phyloP scores from a whole-genome alignment of 768 basidiomycete genomes.

The Rhodosporidiobolus odoratus region DNA sequence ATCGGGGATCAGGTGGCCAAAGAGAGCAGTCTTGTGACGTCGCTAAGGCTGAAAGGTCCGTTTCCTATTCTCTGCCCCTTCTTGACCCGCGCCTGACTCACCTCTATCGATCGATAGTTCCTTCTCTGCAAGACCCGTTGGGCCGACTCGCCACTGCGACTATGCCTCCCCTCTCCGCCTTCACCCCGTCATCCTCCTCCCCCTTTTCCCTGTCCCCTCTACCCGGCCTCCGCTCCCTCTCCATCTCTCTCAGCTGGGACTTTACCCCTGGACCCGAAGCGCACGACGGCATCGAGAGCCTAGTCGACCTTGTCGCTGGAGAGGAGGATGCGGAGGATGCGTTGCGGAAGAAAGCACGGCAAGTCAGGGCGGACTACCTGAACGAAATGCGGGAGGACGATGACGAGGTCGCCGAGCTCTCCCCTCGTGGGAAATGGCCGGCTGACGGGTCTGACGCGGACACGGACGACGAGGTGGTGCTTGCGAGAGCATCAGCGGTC shows the following conservation, averaged over 20 bases:
- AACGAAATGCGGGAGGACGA: too few relatives aligned
- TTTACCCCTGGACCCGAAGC: not conserved
- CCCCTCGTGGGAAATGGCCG: too few relatives aligned
- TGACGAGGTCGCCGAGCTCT: too few relatives aligned
- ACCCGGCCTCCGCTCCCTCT: not conserved
- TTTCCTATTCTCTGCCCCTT: not conserved
- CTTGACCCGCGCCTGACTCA: not conserved
- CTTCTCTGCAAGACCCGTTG: not conserved
- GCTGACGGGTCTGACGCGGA: too few relatives aligned
- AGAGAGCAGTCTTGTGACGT: not conserved
- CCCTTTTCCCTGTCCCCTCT: not conserved
- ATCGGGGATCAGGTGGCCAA: not conserved
- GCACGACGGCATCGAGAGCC: too few relatives aligned
- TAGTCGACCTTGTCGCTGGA: too few relatives aligned
- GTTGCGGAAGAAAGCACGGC: not conserved
- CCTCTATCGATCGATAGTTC: too few relatives aligned
- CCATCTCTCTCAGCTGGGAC: slow-evolving; percentile 3
- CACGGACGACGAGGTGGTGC: too few relatives aligned
- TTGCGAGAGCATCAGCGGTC: too few relatives aligned
- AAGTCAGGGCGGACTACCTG: too few relatives aligned
- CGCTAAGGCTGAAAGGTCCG: not conserved
- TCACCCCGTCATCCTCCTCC: not conserved
- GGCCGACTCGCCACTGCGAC: not conserved
- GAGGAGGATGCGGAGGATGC: not conserved
- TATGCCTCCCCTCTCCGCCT: not conserved